Percentiles rank a stretch among this genome's conserved stretches.
Conservation (phyloP, 768 basidiomycete genomes). For the Cubamyces lactineus region DNA sequence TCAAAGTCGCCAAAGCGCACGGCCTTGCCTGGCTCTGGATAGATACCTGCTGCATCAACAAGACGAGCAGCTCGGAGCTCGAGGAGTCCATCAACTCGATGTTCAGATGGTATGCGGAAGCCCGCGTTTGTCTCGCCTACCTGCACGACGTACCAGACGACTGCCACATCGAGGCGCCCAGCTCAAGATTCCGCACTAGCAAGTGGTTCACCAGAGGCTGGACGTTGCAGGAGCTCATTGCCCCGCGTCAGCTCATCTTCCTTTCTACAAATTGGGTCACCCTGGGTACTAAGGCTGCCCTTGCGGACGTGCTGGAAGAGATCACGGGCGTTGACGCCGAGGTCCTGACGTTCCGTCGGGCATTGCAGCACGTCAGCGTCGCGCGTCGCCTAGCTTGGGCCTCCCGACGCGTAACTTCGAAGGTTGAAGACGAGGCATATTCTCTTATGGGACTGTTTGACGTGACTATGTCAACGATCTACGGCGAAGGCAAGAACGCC, state of each 20-base stretch:
- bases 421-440: not conserved
- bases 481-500: not conserved
- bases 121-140: not conserved
- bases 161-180: no score
- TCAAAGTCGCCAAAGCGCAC: not conserved
- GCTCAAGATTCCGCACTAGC: not conserved
- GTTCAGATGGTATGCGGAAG: not conserved
- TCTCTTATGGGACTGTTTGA: not conserved
- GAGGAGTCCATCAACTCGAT: constrained; percentile 3
- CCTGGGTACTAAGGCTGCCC: not conserved
- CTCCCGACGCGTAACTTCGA: not conserved
- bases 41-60: constrained; percentile 8
- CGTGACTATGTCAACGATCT: not conserved
- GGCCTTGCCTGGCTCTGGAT: not conserved
- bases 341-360: not conserved
- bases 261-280: not conserved
- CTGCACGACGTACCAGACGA: not conserved
- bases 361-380: not conserved
- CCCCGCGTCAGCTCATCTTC: not conserved
- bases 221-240: constrained; percentile 1
- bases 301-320: not conserved
- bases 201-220: not conserved
- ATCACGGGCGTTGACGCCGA: not conserved
- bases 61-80: constrained; percentile 6
- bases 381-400: not conserved